Evolutionary conservation across 345 rosid species (phyloP).

Genomic region (Camelina neglecta): DNA sequence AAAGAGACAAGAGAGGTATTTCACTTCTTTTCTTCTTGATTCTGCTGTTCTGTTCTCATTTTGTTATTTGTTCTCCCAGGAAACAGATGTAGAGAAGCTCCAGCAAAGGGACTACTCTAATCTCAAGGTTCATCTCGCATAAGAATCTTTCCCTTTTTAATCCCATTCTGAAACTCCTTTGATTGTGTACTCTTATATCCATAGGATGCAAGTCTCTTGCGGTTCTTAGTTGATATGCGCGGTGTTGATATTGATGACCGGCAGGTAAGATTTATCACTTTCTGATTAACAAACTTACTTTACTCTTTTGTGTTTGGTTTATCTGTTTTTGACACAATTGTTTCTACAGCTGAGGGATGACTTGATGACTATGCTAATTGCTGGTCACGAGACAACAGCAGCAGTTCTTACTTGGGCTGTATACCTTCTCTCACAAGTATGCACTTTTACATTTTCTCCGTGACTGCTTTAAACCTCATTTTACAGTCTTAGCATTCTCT

Average conservation of each 20-base stretch:
- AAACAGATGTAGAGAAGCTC: constrained; percentile 88
- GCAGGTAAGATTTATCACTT: constrained; percentile 56
- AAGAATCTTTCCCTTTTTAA: not conserved
- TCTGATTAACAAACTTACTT: not conserved
- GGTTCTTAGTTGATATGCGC: constrained; percentile 93
- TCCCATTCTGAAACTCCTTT: not conserved
- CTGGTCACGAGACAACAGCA: constrained; percentile 98
- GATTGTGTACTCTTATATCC: constrained; percentile 37
- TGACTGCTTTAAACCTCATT: not conserved
- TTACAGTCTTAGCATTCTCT: constrained; percentile 24
- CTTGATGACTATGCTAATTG: constrained; percentile 91
- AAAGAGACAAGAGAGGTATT: constrained; percentile 86
- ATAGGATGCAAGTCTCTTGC: constrained; percentile 94
- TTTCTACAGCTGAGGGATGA: constrained; percentile 84
- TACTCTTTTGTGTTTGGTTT: constrained; percentile 12
- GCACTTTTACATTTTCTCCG: constrained; percentile 5
- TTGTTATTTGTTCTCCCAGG: constrained; percentile 52
- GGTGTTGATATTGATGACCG: constrained; percentile 86
- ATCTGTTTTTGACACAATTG: not conserved
- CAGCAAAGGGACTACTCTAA: constrained; percentile 86
- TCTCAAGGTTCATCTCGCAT: constrained; percentile 59
- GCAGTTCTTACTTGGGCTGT: constrained; percentile 98
- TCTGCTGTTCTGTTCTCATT: constrained; percentile 1
- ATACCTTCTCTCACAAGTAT: constrained; percentile 89
- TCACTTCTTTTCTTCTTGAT: not conserved